Evolutionary conservation across 805 yeast species (phyloP).

Genomic region (Zygotorulaspora danielsina): DNA sequence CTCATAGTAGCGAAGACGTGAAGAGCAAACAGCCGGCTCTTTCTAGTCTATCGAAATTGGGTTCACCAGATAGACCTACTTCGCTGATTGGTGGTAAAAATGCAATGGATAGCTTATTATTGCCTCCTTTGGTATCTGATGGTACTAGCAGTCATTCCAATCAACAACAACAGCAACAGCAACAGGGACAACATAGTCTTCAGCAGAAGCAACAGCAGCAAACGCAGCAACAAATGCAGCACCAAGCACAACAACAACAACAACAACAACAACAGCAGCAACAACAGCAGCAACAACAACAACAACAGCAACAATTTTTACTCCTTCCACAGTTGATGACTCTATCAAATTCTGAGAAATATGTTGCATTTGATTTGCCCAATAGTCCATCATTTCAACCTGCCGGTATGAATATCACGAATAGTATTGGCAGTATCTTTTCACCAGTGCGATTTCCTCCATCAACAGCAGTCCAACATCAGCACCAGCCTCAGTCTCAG

Average conservation of each 20-base stretch:
- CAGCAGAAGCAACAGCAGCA: not conserved
- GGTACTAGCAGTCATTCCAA: slow-evolving; percentile 11
- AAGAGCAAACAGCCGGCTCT: not conserved
- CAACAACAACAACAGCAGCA: slow-evolving; percentile 16
- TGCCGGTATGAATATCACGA: slow-evolving; percentile 26
- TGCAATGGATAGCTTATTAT: slow-evolving; percentile 19
- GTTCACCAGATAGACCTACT: slow-evolving; percentile 9
- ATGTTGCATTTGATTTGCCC: slow-evolving; percentile 22
- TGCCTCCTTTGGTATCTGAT: slow-evolving; percentile 28
- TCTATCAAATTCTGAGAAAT: slow-evolving; percentile 30
- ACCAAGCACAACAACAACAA: slow-evolving; percentile 17
- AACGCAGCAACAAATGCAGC: slow-evolving; percentile 15
- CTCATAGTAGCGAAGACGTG: not conserved
- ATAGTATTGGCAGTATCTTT: slow-evolving; percentile 28
- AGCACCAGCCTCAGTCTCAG: slow-evolving; percentile 24
- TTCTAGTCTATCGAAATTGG: not conserved
- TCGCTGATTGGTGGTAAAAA: slow-evolving; percentile 5
- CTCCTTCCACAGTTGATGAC: slow-evolving; percentile 30
- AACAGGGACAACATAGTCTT: slow-evolving; percentile 5
- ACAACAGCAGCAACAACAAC: slow-evolving; percentile 23
- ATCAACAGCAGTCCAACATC: slow-evolving; percentile 17
- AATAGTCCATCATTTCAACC: slow-evolving; percentile 23
- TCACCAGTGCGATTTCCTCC: slow-evolving; percentile 22
- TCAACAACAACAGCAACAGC: slow-evolving; percentile 22
- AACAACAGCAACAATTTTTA: slow-evolving; percentile 27